Conservation (phyloP, 2,329 filamentous ascomycete species). For the Aspergillus sp. region DNA sequence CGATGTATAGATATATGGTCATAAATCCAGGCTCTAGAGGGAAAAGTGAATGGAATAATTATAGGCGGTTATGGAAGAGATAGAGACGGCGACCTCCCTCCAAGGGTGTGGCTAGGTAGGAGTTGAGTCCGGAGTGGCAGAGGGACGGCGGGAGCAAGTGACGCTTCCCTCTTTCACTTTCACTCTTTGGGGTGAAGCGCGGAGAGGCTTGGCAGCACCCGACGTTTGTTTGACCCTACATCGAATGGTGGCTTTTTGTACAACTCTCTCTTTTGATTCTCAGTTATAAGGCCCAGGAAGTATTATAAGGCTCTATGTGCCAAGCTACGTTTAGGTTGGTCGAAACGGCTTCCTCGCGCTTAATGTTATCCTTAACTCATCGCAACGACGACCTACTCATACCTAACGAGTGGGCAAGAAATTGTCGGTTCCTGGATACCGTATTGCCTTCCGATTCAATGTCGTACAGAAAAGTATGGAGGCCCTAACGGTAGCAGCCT, state of each 20-base stretch:
- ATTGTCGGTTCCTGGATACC: not conserved
- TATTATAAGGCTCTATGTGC: not conserved
- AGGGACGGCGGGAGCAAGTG: constrained; percentile 12
- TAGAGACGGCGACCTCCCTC: constrained; percentile 3
- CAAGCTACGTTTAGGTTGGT: not conserved
- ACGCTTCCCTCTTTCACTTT: not conserved
- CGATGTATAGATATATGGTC: not conserved
- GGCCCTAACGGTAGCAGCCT: not conserved
- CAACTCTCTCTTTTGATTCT: not conserved
- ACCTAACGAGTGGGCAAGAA: not conserved
- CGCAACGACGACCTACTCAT: not conserved
- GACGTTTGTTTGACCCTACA: too few species aligned
- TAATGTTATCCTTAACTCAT: not conserved
- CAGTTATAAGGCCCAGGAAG: not conserved
- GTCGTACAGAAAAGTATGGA: not conserved
- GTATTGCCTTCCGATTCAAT: not conserved
- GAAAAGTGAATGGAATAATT: not conserved
- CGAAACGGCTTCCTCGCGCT: not conserved
- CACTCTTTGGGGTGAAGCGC: constrained; percentile 13
- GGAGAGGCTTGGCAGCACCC: constrained; percentile 18
- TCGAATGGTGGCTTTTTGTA: not conserved
- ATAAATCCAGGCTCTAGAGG: not conserved
- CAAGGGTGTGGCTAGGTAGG: constrained; percentile 5
- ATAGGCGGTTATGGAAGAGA: not conserved
- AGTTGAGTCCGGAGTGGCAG: not conserved